Conservation (phyloP, 1,284 basidiomycete species). For the Singerocomus inundabilis region DNA sequence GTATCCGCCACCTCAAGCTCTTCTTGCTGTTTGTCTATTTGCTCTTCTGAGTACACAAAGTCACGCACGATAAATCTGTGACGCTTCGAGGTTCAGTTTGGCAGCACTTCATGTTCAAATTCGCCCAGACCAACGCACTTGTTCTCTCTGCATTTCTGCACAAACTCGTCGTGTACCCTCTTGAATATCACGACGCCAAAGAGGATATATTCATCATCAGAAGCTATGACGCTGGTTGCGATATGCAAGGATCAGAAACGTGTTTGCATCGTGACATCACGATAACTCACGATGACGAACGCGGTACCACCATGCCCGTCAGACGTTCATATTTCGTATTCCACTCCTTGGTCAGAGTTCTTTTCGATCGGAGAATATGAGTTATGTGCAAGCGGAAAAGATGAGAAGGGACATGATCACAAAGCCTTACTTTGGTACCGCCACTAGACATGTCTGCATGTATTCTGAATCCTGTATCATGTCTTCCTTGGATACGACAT, state of each 20-base stretch:
- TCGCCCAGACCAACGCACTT: conserved; percentile 55
- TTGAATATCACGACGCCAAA: conserved; percentile 91
- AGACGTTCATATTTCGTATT: conserved; percentile 86
- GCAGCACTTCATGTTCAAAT: conserved; percentile 13
- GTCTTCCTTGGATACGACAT: conserved; percentile 83
- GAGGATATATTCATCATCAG: conserved; percentile 89
- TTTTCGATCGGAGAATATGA: conserved; percentile 35
- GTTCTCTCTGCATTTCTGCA: conserved; percentile 93
- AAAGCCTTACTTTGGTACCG: conserved; percentile 82
- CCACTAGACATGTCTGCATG: conserved; percentile 89
- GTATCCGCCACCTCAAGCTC: conserved; percentile 80
- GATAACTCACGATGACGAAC: conserved; percentile 75
- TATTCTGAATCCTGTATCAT: conserved; percentile 90
- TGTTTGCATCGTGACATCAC: conserved; percentile 12
- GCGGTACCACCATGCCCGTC: conserved; percentile 91
- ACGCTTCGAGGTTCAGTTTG: conserved; percentile 10
- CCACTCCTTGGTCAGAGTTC: conserved; percentile 88
- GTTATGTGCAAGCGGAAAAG: conserved; percentile 5
- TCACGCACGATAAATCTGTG: conserved; percentile 86
- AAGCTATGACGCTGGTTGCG: conserved; percentile 55
- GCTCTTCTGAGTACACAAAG: conserved; percentile 88
- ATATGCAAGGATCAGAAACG: conserved; percentile 24
- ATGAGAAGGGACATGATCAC: conserved; percentile 6
- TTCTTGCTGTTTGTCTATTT: conserved; percentile 79
- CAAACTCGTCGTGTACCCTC: conserved; percentile 88